These are phyloP conservation scores for Pythium aphanidermatum DNA, from an alignment of 352 stramenopile species.

Conservation along the genomic window DNA sequence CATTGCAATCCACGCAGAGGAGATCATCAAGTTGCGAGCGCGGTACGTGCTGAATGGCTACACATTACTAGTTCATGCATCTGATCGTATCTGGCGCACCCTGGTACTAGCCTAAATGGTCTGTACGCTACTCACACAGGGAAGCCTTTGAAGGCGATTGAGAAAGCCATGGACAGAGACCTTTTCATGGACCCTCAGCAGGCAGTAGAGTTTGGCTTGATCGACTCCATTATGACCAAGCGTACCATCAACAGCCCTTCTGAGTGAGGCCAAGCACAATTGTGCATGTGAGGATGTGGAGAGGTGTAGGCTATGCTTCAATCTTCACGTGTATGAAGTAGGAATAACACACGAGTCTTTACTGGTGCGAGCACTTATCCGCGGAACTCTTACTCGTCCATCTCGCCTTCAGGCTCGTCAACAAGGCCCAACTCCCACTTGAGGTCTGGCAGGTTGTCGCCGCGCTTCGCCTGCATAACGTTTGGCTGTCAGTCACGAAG, in stretches of 20 bases:
- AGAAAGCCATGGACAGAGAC: slow-evolving; percentile 85
- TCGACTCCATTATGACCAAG: slow-evolving; percentile 77
- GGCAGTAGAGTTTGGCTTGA: slow-evolving; percentile 76
- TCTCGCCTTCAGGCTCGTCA: slow-evolving; percentile 76
- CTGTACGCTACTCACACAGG: slow-evolving; percentile 68
- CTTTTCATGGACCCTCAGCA: slow-evolving; percentile 78
- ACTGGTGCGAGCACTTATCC: background rate
- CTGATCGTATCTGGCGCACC: slow-evolving; percentile 4
- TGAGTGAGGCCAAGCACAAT: no score
- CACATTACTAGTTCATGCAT: background rate
- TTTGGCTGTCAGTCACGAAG: no score
- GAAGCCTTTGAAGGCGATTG: slow-evolving; percentile 70
- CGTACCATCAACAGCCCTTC: slow-evolving; percentile 22
- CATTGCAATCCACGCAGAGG: slow-evolving; percentile 98
- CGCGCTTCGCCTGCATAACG: slow-evolving; percentile 58
- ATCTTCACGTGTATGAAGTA: no score
- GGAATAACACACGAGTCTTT: no score
- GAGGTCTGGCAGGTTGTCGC: slow-evolving; percentile 68
- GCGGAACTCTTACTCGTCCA: slow-evolving; percentile 52
- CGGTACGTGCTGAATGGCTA: slow-evolving; percentile 46
- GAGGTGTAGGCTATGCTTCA: no score
- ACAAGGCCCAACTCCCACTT: slow-evolving; percentile 76
- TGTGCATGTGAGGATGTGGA: no score
- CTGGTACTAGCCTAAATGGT: slow-evolving; percentile 52
- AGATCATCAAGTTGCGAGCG: slow-evolving; percentile 93